Base-by-base conservation (phyloP, 2,329 filamentous ascomycete species). In the Lomentospora prolificans region DNA sequence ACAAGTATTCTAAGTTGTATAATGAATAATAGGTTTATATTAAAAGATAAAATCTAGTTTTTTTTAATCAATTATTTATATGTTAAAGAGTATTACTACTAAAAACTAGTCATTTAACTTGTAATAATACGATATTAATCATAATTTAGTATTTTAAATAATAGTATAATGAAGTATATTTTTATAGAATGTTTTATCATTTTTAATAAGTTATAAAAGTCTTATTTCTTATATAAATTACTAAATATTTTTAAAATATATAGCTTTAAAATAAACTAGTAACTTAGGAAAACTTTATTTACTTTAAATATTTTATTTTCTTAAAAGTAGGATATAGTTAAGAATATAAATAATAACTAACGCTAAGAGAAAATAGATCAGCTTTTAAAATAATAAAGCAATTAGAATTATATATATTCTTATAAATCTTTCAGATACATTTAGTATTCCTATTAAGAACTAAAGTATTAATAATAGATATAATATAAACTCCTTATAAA, bases 181-280 rank as follows among this genome's bases (percentile, higher is more conserved):
- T 39, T 39, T n/a, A 14, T 14, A n/a, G 4, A n/a, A n/a, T 17
- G 8, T 10, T n/a, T n/a, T n/a, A 39, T 2, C n/a, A 3, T 3
- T 39, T n/a, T 1, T 1, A 17, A 7, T 39, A 39, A n/a, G 19
- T 39, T 39, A 39, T 39, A 2, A 10, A n/a, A n/a, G 19, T 39
- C 14, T n/a, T 2, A 5, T 39, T 7, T 39, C 6, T 4, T 4
- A 5, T 39, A 39, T n/a, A n/a, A 39, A 17, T 7, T 33, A 14
- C 24, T 53, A 10, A 22, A 14, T 24, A 6, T 33, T 53, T 31
- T n/a, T n/a, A n/a, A n/a, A n/a, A n/a, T n/a, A n/a, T n/a, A 17
- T 30, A 52, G 33, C 50, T 52, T 52, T 44, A 46, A 44, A 22
- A 53, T 7, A 33, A 27, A 46, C 46, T 30, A 53, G 53, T 57